Conservation (phyloP, 768 basidiomycete species). For the Gloeophyllum trabeum region DNA sequence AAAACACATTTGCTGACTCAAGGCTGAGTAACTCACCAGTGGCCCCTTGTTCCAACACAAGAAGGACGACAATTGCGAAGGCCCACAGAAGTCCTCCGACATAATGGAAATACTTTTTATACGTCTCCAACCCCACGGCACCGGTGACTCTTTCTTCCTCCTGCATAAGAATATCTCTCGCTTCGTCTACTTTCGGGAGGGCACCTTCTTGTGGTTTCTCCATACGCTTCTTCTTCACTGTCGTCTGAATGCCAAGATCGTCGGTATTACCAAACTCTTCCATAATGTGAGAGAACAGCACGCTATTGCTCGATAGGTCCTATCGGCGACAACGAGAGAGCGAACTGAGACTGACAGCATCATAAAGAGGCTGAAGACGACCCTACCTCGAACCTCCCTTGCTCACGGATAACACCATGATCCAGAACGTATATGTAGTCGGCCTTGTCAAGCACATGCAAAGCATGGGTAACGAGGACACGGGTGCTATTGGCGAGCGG, state of each 20-base stretch:
- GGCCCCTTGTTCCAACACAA: conserved; percentile 37
- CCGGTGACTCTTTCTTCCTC: conserved; percentile 31
- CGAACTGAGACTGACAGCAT: too few species aligned
- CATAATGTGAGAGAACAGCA: conserved; percentile 23
- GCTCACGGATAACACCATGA: conserved; percentile 42
- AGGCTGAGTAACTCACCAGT: conserved; percentile 25
- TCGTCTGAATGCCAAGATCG: conserved; percentile 12
- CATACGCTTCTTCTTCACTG: conserved; percentile 1
- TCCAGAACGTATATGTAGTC: conserved; percentile 44
- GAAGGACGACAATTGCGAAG: conserved; percentile 30
- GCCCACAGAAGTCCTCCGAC: conserved; percentile 24
- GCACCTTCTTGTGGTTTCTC: background rate
- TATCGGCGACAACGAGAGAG: too few species aligned
- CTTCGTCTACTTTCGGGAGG: background rate
- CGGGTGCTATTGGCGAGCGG: conserved; percentile 18
- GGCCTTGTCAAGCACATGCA: conserved; percentile 10
- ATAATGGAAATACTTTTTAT: conserved; percentile 21
- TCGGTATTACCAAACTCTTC: conserved; percentile 25
- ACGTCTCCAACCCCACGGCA: conserved; percentile 21
- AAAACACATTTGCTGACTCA: background rate
- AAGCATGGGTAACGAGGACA: conserved; percentile 19
- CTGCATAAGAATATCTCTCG: conserved; percentile 19
- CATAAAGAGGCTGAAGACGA: too few species aligned
- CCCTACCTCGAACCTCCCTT: conserved; percentile 24
- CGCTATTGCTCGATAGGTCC: conserved; percentile 20